phyloP scores from a whole-genome alignment of 139 green algal genomes.

The Zygnema cylindricum region DNA sequence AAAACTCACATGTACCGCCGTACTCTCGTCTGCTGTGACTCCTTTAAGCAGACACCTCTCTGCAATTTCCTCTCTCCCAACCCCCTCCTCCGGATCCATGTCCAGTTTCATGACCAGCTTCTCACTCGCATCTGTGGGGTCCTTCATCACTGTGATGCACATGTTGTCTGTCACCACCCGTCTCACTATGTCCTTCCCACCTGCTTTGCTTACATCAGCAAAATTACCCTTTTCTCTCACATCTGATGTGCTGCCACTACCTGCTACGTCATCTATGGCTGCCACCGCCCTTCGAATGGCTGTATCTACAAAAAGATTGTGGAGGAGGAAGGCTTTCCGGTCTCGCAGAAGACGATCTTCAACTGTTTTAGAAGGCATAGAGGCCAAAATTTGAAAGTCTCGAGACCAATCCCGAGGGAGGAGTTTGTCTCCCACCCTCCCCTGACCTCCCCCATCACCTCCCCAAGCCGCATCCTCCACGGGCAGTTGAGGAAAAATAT shows the following conservation, averaged over 20 bases:
- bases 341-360: conserved; percentile 58
- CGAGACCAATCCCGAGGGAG: conserved; percentile 23
- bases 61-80: neutral
- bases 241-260: neutral
- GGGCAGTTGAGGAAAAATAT: conserved; percentile 33
- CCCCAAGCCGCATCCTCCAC: conserved; percentile 42
- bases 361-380: conserved; percentile 18
- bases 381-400: conserved; percentile 34
- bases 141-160: conserved; percentile 8
- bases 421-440: neutral
- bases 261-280: conserved; percentile 22
- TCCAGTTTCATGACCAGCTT: conserved; percentile 25
- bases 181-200: no score
- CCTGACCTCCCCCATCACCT: conserved; percentile 51
- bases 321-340: conserved; percentile 55
- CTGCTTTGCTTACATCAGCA: no score
- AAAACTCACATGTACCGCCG: conserved; percentile 56
- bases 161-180: conserved; percentile 2
- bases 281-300: conserved; percentile 32
- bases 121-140: conserved; percentile 24
- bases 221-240: neutral
- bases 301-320: conserved; percentile 50
- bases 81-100: neutral
- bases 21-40: conserved; percentile 57
- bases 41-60: conserved; percentile 55